Conservation (phyloP, 176 grass and related monocot genomes). For the Oryza meyeriana region DNA sequence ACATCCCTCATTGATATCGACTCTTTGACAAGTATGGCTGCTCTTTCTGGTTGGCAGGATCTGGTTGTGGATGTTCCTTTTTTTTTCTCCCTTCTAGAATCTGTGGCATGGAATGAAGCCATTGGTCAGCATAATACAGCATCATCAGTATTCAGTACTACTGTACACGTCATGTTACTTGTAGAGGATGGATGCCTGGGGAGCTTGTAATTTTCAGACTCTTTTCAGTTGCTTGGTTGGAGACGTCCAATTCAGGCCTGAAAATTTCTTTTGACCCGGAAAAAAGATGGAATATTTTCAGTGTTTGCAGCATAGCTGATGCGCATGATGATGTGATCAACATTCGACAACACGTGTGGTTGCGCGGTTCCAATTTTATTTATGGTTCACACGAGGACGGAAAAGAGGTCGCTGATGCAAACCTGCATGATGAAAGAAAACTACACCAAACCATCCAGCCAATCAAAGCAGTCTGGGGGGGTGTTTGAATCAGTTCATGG, state of each 20-base stretch:
- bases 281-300: neutral
- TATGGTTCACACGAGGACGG: slow-evolving; percentile 15
- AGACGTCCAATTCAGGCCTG: neutral
- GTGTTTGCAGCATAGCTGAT: neutral
- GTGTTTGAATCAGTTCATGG: no score
- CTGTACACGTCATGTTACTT: neutral
- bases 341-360: neutral
- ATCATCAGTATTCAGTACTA: neutral
- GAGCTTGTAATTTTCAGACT: neutral
- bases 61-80: neutral
- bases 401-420: neutral
- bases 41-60: slow-evolving; percentile 19
- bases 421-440: no score
- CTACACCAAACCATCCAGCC: neutral
- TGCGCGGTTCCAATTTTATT: neutral
- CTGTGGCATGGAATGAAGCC: neutral
- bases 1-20: neutral
- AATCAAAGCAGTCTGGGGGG: no score
- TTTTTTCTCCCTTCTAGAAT: neutral
- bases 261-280: neutral
- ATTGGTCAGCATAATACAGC: neutral
- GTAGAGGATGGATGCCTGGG: neutral
- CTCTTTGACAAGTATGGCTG: neutral
- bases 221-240: neutral
- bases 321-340: neutral